Percentiles rank a stretch among this genome's conserved stretches.
Conservation (phyloP, 371 early-diverging fungal genomes). For the Apophysomyces ossiformis region DNA sequence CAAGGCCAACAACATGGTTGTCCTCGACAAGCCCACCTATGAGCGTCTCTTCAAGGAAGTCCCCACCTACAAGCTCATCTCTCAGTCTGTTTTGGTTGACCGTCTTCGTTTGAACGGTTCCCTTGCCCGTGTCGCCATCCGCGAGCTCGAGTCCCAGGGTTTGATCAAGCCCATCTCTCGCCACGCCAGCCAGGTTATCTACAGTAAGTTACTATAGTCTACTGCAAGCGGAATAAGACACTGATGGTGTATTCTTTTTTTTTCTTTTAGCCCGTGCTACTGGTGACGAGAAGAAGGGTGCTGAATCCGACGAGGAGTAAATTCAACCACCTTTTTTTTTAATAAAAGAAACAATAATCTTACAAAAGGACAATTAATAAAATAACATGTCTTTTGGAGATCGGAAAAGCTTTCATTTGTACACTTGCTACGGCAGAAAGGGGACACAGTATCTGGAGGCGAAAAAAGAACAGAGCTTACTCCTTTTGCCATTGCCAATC, state of each 20-base stretch:
- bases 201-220: conserved; percentile 63
- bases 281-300: conserved; percentile 45
- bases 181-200: conserved; percentile 94
- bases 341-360: no score
- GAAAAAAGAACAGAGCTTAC: no score
- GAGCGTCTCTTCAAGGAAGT: conserved; percentile 98
- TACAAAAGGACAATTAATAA: not conserved
- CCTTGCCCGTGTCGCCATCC: conserved; percentile 93
- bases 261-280: conserved; percentile 42
- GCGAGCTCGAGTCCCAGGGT: conserved; percentile 90
- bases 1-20: conserved; percentile 95
- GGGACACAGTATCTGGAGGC: no score
- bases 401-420: not conserved
- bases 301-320: conserved; percentile 28
- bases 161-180: conserved; percentile 87
- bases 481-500: conserved; percentile 31
- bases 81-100: conserved; percentile 96
- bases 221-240: not conserved
- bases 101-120: conserved; percentile 97
- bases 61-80: conserved; percentile 98
- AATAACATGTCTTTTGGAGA: not conserved
- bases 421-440: no score
- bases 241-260: not conserved
- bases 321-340: not conserved
- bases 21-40: conserved; percentile 88